Base-by-base conservation (phyloP, 139 green algal species). In the Trebouxia sp. region DNA sequence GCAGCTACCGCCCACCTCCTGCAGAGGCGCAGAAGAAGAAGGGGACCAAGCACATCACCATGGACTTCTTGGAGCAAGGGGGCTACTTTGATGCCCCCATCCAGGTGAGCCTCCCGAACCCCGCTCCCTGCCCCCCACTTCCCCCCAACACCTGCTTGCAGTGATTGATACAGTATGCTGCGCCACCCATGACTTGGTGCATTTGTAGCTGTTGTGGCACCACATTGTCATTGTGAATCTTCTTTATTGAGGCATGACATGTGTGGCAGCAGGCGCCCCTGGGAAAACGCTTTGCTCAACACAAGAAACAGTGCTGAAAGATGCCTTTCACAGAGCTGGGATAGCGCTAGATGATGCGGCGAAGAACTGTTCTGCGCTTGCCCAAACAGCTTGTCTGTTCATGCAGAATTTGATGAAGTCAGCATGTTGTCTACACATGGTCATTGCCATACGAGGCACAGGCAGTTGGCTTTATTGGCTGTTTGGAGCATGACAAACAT, bases 71-170 rank as follows among this genome's bases (percentile, higher is more conserved):
- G 45, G 83, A 87, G 56, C 50, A 65, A n/a, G 56, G 76, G 8
- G 83, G 83, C 26, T 85, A 83, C 75, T 87, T 87, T 75, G 80
- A 87, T 28, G 56, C 81, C 41, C 83, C 83, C 48, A 85, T 87
- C 17, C 75, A 85, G 65, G 78, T 66, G 0, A 38, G 56, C 28
- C n/a, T 35, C 24, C 10, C 38, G 41, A 24, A 39, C 38, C 26
- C 6, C 17, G 20, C 4, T 17, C 20, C 50, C 26, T 58, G 50
- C 26, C n/a, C n/a, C n/a, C n/a, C n/a, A n/a, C n/a, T n/a, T n/a
- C n/a, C n/a, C n/a, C n/a, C n/a, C n/a, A n/a, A n/a, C n/a, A n/a
- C n/a, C n/a, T n/a, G n/a, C 50, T 58, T 17, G 26, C 50, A 58
- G 50, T 3, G 50, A 2, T 6, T 5, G 20, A 58, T 22, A 58